Percentiles rank a stretch among this genome's conserved stretches.
Evolutionary conservation across 257 asterid genomes (phyloP).

Genomic region (Solanum chiquidenum): DNA sequence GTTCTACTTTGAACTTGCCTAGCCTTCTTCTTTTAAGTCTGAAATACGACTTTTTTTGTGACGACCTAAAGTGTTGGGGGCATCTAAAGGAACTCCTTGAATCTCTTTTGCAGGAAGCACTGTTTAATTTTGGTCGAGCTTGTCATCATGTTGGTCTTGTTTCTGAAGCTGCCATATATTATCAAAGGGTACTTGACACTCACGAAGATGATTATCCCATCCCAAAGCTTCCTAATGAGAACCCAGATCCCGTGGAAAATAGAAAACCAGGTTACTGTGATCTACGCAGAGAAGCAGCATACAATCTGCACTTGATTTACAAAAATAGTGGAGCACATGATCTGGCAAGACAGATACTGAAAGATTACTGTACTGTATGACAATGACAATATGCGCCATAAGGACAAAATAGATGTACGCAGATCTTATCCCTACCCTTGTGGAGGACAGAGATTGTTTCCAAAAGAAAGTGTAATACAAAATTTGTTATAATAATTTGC

Average conservation of each 20-base stretch:
- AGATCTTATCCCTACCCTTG: not conserved
- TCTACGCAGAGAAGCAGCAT: constrained; percentile 77
- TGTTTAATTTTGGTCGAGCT: constrained; percentile 70
- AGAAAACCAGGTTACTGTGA: constrained; percentile 54
- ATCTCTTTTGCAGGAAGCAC: constrained; percentile 39
- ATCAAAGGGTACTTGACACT: constrained; percentile 53
- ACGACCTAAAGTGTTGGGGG: not conserved
- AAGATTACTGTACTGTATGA: constrained; percentile 46
- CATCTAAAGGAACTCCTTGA: not conserved
- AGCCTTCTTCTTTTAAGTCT: not conserved
- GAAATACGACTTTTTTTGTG: not conserved
- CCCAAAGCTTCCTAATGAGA: constrained; percentile 57
- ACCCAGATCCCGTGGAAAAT: constrained; percentile 13
- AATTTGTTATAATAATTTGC: no score
- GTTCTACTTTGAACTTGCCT: constrained; percentile 7
- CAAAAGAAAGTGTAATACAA: not conserved
- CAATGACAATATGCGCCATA: not conserved
- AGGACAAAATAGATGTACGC: not conserved
- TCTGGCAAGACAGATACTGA: constrained; percentile 74
- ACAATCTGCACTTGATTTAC: constrained; percentile 70
- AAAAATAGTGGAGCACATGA: constrained; percentile 71
- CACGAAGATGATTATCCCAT: constrained; percentile 45
- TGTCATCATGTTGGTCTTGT: constrained; percentile 76
- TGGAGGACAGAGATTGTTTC: not conserved
- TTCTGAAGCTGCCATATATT: constrained; percentile 50